Percentiles rank a stretch among this genome's conserved stretches.
These are phyloP conservation scores for Pseudozyma flocculosa DNA, from an alignment of 1,284 basidiomycete genomes.

Conservation along the genomic window DNA sequence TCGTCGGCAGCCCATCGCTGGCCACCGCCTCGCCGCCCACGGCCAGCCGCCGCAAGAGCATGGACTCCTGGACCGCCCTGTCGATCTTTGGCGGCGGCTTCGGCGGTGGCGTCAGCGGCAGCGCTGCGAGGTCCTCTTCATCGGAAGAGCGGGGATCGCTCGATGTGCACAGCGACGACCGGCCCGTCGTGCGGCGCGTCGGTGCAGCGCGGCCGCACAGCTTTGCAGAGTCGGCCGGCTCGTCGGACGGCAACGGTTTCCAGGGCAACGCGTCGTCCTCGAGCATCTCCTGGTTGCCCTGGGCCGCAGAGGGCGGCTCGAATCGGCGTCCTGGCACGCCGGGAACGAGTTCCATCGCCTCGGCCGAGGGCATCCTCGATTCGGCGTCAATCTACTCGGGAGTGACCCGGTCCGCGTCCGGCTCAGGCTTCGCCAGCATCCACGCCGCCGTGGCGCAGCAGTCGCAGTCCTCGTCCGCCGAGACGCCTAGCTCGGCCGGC, in stretches of 20 bases:
- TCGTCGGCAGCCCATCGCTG: slow-evolving; percentile 4
- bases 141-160: not conserved
- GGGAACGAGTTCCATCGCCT: not conserved
- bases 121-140: not conserved
- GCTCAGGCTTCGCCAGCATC: not conserved
- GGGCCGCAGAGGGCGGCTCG: not conserved
- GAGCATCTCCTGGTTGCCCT: not conserved
- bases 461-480: not conserved
- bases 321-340: not conserved
- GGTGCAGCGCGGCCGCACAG: too few relatives aligned
- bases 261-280: not conserved
- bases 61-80: slow-evolving; percentile 20
- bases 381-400: not conserved
- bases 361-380: not conserved
- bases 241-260: not conserved
- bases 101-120: not conserved
- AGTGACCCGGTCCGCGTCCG: not conserved
- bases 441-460: not conserved
- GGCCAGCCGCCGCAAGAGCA: slow-evolving; percentile 10
- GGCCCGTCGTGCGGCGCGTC: not conserved
- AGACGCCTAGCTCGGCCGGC: not conserved
- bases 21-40: slow-evolving; percentile 6
- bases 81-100: slow-evolving; percentile 7
- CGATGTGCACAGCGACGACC: not conserved
- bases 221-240: too few relatives aligned